A percentile compares a stretch with the other conserved stretches of the same genome.
Evolutionary conservation across 768 basidiomycete species (phyloP).

Genomic region (Porphyrellus cyaneotinctus): DNA sequence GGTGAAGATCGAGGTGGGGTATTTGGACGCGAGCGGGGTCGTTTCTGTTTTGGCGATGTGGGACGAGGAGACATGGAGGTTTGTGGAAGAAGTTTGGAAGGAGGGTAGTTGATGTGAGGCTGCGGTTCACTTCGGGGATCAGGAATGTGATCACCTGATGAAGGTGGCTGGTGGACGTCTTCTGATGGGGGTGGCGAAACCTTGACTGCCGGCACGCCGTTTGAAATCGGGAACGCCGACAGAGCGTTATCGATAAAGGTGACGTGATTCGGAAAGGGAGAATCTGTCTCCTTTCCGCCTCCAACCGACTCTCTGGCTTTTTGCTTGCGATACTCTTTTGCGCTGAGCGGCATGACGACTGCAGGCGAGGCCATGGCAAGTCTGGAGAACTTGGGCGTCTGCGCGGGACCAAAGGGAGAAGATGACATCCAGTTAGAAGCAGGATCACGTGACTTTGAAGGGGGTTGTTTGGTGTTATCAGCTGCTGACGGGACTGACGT

Average conservation of each 20-base stretch:
- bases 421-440: conserved; percentile 27
- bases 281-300: conserved; percentile 8
- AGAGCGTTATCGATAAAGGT: conserved; percentile 10
- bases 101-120: background rate
- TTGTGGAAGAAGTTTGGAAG: conserved; percentile 2
- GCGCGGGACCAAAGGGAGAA: conserved; percentile 28
- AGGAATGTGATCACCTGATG: background rate
- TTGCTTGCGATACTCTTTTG: conserved; percentile 24
- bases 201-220: conserved; percentile 8
- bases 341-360: conserved; percentile 32
- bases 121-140: conserved; percentile 6
- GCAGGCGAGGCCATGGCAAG: conserved; percentile 26
- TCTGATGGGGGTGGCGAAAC: conserved; percentile 16
- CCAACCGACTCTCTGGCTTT: conserved; percentile 10
- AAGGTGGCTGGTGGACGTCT: background rate
- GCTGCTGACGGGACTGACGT: background rate
- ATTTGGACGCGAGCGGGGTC: conserved; percentile 17
- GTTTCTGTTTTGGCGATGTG: conserved; percentile 5
- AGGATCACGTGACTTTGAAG: conserved; percentile 26
- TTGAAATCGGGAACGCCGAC: background rate
- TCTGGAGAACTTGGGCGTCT: conserved; percentile 29
- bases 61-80: conserved; percentile 4
- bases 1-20: conserved; percentile 16
- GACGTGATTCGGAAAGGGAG: conserved; percentile 1
- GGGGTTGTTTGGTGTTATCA: conserved; percentile 12